Base-by-base conservation (phyloP, 257 asterid genomes). In the Plectranthus barbatus region DNA sequence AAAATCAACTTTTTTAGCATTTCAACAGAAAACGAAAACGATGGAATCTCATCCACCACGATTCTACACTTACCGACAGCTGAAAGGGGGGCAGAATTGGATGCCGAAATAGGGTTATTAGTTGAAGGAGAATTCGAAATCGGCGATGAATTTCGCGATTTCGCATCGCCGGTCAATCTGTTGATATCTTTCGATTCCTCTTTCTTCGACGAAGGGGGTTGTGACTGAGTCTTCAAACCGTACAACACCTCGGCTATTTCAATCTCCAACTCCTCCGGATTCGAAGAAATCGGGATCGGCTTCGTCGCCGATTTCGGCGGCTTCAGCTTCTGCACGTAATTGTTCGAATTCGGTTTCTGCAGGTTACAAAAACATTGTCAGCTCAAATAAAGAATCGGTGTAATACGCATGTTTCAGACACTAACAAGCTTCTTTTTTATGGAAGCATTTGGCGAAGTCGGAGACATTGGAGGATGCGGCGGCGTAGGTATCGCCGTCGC, bases 191-290 rank as follows among this genome's bases (percentile, higher is more conserved):
- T 80, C 1, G 93, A 70, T 36, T 86, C 95, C 34, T 86, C 94
- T 46, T 84, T 86, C 81, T 83, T 84, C 0, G 87, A 68, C 23
- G 91, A 71, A 67, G 93, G 94, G 40, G 74, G 87, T 50, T 80
- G 96, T 11, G 96, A 77, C 57, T 82, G 96, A 50, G 83, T 87
- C 91, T 68, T 92, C 88, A 93, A 60, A 0, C 92, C 99, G 45
- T 70, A 90, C 64, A 93, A 64, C 4, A 93, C 97, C 80, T 90
- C 96, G 0, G 99, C 99, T 24, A 93, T 90, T 72, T 93, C 99
- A 33, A 93, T 79, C 90, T 93, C 99, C 6, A 89, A 64, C 76
- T 89, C 96, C 77, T 92, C 99, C 0, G 91, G 95, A 72, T 83
- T 85, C 36, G 87, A 79, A 9, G 97, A 84, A 34, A 79, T 72